Evolutionary conservation across 2,329 filamentous ascomycete species (phyloP).

Genomic region (Aspergillus ruber): DNA sequence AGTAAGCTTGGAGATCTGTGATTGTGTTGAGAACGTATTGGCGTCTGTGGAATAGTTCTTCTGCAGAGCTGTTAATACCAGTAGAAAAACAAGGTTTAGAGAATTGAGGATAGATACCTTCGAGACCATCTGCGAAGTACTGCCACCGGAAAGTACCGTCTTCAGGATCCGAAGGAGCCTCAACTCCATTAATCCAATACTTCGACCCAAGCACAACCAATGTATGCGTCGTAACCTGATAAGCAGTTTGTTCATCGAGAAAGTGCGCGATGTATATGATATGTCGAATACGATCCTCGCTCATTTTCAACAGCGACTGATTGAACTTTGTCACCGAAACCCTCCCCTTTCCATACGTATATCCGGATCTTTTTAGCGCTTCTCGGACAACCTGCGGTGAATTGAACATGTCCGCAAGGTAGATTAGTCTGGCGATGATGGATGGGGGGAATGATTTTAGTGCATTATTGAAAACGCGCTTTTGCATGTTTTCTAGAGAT

Average conservation of each 20-base stretch:
- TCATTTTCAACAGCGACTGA: conserved; percentile 21
- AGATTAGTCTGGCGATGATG: conserved; percentile 25
- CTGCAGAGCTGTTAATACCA: conserved; percentile 16
- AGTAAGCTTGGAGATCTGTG: conserved; percentile 36
- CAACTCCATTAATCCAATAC: conserved; percentile 27
- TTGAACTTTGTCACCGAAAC: conserved; percentile 18
- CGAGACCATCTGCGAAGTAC: conserved; percentile 31
- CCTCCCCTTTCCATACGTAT: conserved; percentile 26
- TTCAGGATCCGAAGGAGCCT: conserved; percentile 10
- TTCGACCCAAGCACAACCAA: conserved; percentile 33
- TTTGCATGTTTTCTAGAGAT: conserved; percentile 16
- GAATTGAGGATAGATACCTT: conserved; percentile 27
- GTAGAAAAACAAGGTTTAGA: not conserved
- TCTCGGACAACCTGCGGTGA: conserved; percentile 21
- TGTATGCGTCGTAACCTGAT: conserved; percentile 27
- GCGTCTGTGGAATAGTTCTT: conserved; percentile 38
- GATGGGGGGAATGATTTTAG: conserved; percentile 24
- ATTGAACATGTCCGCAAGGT: conserved; percentile 30
- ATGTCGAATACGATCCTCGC: conserved; percentile 36
- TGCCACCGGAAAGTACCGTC: conserved; percentile 26
- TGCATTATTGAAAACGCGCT: conserved; percentile 15
- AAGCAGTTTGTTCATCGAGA: conserved; percentile 21
- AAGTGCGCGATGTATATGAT: conserved; percentile 32
- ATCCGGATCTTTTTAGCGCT: conserved; percentile 17
- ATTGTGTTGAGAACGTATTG: conserved; percentile 38